Base-by-base conservation (phyloP, 2,329 filamentous ascomycete genomes). In the Xylogone sp. region DNA sequence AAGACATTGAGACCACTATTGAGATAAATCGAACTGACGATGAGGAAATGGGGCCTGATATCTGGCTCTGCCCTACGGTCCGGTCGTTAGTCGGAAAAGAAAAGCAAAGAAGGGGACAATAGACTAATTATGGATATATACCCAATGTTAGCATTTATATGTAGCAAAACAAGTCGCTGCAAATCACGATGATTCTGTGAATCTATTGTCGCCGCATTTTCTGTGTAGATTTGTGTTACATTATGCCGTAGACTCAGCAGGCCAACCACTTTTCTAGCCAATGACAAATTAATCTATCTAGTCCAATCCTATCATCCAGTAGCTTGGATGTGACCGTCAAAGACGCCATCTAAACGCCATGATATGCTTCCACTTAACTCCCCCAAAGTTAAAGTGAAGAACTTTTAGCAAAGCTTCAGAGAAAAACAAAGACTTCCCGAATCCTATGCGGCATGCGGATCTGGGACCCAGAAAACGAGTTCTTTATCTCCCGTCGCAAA, bases 401-500 rank as follows among this genome's bases (percentile, higher is more conserved):
- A 16, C 10, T 39, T 39, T 18, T 16, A 16, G n/a, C 34, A 13
- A 39, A 39, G 5, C 34, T 13, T 39, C 10, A 39, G n/a, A n/a
- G n/a, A n/a, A n/a, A 39, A 39, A 39, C 13, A 7, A 9, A n/a
- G 20, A 16, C 39, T 31, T 44, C 21, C 42, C 34, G 4, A 43
- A 39, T 8, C 21, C 51, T 24, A 54, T 22, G 18, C 45, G 20
- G 46, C 45, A 53, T 64, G 49, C 60, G 83, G 80, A 65, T 90
- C 87, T 1, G 88, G 88, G 31, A 89, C 69, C 87, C 88, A 92
- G 61, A 92, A 89, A 19, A 89, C 71, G 54, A 90, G 74, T 49
- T 97, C 91, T 64, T 87, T 87, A 62, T 97, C 92, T 3, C 90
- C 94, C 43, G 87, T 94, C 8, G 90, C 92, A 59, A 97, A 80